Percentiles rank a stretch among this genome's conserved stretches.
Evolutionary conservation across 2,329 filamentous ascomycete genomes (phyloP).

Genomic region (Drechslerella coelobrocha): DNA sequence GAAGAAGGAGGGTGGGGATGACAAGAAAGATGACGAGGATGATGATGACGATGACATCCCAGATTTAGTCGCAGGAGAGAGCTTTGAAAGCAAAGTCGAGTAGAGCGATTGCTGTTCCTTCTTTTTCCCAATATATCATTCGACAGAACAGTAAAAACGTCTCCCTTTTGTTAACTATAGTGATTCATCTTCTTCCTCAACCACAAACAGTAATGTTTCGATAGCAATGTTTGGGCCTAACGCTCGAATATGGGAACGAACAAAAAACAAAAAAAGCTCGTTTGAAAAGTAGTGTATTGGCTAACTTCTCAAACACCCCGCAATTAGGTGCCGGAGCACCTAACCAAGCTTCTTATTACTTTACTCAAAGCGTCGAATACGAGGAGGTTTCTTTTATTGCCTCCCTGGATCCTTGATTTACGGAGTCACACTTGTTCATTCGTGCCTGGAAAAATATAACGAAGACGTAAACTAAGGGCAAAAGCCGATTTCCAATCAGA

Average conservation of each 20-base stretch:
- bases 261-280: not conserved
- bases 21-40: conserved; percentile 72
- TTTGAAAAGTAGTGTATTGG: no score
- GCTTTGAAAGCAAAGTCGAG: conserved; percentile 97
- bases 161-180: conserved; percentile 53
- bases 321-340: no score
- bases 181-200: not conserved
- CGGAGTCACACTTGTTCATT: no score
- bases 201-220: not conserved
- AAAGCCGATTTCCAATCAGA: no score
- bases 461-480: no score
- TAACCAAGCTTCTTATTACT: no score
- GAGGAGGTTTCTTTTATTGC: no score
- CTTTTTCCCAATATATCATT: conserved; percentile 56
- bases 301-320: no score
- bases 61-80: conserved; percentile 94
- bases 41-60: conserved; percentile 92
- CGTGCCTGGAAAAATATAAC: no score
- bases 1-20: conserved; percentile 82
- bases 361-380: no score
- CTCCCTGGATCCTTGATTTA: no score
- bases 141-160: conserved; percentile 58
- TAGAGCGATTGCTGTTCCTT: conserved; percentile 62
- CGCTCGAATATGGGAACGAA: not conserved
- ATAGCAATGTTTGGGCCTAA: not conserved